These are phyloP conservation scores for Alternaria alternata DNA, from an alignment of 2,329 filamentous ascomycete genomes.

Conservation along the genomic window DNA sequence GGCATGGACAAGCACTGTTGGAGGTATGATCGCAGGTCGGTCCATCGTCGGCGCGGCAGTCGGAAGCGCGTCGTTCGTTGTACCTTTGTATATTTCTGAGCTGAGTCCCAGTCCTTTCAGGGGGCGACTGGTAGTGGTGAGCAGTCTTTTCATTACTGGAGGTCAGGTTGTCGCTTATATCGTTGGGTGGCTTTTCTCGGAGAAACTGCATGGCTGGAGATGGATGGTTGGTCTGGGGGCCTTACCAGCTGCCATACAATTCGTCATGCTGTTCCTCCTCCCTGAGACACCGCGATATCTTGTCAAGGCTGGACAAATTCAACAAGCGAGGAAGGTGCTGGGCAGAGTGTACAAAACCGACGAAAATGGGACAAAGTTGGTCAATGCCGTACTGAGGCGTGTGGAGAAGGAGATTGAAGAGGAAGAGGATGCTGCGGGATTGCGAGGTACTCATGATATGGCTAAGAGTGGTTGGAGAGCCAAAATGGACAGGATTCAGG, in stretches of 20 bases:
- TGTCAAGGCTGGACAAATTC: slow-evolving; percentile 68
- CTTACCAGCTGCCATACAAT: slow-evolving; percentile 76
- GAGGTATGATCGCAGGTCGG: slow-evolving; percentile 71
- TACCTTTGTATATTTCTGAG: slow-evolving; percentile 82
- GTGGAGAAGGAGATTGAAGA: slow-evolving; percentile 80
- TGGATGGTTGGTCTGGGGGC: slow-evolving; percentile 92
- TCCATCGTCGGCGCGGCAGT: slow-evolving; percentile 76
- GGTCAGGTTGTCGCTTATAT: slow-evolving; percentile 91
- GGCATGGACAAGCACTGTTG: slow-evolving; percentile 65
- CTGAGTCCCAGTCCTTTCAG: slow-evolving; percentile 78
- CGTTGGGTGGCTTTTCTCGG: slow-evolving; percentile 76
- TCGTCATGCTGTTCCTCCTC: slow-evolving; percentile 72
- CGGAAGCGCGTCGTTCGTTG: slow-evolving; percentile 80
- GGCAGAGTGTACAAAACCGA: slow-evolving; percentile 65
- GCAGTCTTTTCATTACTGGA: slow-evolving; percentile 82
- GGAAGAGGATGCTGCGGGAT: slow-evolving; percentile 64
- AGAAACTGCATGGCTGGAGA: slow-evolving; percentile 71
- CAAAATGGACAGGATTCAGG: slow-evolving; percentile 59
- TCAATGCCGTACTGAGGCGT: slow-evolving; percentile 68
- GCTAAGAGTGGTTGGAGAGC: slow-evolving; percentile 38
- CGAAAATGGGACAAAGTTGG: slow-evolving; percentile 52
- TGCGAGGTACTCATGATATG: slow-evolving; percentile 45
- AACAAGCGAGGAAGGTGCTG: slow-evolving; percentile 72
- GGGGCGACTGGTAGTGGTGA: slow-evolving; percentile 82
- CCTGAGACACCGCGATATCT: slow-evolving; percentile 92